These are phyloP conservation scores for Cephalotrichum gorgonifer DNA, from an alignment of 2,329 filamentous ascomycete genomes.

Conservation along the genomic window DNA sequence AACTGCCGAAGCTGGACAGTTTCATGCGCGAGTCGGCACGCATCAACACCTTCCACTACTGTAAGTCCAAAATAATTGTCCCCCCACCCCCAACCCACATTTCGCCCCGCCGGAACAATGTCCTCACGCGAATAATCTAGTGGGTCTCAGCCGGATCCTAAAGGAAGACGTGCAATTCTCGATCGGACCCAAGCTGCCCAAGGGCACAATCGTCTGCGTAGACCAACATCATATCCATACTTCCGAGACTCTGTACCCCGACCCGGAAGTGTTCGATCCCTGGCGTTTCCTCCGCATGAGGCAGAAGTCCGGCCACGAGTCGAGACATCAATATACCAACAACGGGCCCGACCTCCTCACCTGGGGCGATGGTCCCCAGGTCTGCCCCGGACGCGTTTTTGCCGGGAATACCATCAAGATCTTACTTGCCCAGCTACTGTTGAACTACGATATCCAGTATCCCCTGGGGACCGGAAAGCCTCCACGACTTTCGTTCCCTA, in stretches of 20 bases:
- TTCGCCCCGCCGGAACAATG: too few relatives aligned
- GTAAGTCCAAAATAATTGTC: too few relatives aligned
- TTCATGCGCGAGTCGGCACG: constrained; percentile 13
- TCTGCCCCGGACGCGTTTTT: constrained; percentile 14
- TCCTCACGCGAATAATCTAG: constrained; percentile 2
- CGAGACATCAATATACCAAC: constrained; percentile 11
- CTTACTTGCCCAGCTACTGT: constrained; percentile 11
- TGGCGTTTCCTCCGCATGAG: constrained; percentile 11
- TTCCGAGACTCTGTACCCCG: constrained; percentile 10
- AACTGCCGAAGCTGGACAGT: constrained; percentile 13
- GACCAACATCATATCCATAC: constrained; percentile 12
- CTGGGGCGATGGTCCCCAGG: constrained; percentile 16
- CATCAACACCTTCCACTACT: constrained; percentile 1
- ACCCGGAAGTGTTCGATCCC: constrained; percentile 12
- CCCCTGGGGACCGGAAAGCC: constrained; percentile 3
- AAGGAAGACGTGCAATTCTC: constrained; percentile 11
- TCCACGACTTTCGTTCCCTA: constrained; percentile 6
- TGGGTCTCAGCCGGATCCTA: constrained; percentile 11
- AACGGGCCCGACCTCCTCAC: constrained; percentile 10
- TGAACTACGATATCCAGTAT: constrained; percentile 13
- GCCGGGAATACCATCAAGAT: constrained; percentile 15
- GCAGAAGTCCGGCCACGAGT: constrained; percentile 10
- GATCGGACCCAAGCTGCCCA: constrained; percentile 12
- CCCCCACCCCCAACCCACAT: not conserved
- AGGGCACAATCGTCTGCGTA: constrained; percentile 12